Base-by-base conservation (phyloP, 2,329 filamentous ascomycete species). In the Penicillium thymicola region DNA sequence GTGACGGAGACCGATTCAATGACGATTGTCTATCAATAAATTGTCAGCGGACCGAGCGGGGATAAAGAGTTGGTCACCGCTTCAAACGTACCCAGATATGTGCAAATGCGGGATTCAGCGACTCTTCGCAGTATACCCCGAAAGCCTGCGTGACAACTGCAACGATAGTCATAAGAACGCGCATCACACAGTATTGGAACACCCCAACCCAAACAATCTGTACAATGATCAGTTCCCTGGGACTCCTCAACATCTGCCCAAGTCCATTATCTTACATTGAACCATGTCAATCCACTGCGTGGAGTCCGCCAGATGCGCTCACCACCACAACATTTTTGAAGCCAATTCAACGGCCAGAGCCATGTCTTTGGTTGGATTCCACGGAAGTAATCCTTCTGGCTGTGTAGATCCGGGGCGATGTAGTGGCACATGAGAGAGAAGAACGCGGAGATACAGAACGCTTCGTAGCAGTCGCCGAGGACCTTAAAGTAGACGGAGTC, bases 181-280 rank as follows among this genome's bases (percentile, higher is more conserved):
- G 85, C 60, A 93, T 85, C 67, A 93, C 86, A 76, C 89, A 92
- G 76, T 94, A 95, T 68, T 95, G 90, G 74, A 92, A 95, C 54
- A 94, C 82, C 52, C 87, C 86, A 45, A 89, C 82, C 89, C 89
- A 94, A 64, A 92, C 81, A 58, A 69, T 43, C 67, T 70, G 23
- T 9, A 54, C 16, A 28, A 34, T 34, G 16, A 51, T 62, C 34
- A 57, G 52, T 16, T 40, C 48, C n/a, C 37, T 30, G n/a, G 25
- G 14, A 16, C 40, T n/a, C n/a, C n/a, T 21, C 18, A 5, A 55
- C 11, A 23, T 32, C 34, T 28, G 5, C 5, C 41, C 25, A 34
- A n/a, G 9, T 16, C 38, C 21, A 18, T 37, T 30, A 34, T 48
- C 63, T 58, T 59, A 67, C 65, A 60, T 67, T 67, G 43, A 94